phyloP scores from a whole-genome alignment of 805 yeast species.

The Starmerella floris region DNA sequence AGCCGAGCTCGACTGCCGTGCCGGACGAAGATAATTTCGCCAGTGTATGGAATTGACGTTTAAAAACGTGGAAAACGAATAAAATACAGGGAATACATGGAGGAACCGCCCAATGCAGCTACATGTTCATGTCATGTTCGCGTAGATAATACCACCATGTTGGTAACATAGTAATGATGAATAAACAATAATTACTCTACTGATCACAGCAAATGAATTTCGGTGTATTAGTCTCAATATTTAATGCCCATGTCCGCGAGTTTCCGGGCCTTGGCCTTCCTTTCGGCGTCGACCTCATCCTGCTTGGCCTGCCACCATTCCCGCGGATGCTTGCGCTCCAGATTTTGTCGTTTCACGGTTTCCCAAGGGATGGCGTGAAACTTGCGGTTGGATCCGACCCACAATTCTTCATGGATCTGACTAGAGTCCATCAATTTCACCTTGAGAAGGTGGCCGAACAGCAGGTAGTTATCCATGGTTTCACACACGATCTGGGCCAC shows the following conservation, averaged over 20 bases:
- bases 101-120: too few relatives aligned
- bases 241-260: slow-evolving; percentile 49
- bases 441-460: slow-evolving; percentile 76
- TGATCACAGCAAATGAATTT: too few relatives aligned
- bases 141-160: too few relatives aligned
- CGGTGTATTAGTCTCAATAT: slow-evolving; percentile 22
- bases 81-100: too few relatives aligned
- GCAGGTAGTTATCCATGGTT: slow-evolving; percentile 86
- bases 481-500: slow-evolving; percentile 86
- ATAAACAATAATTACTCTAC: too few relatives aligned
- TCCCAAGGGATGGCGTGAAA: slow-evolving; percentile 50
- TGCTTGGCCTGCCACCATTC: slow-evolving; percentile 45
- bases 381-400: slow-evolving; percentile 42
- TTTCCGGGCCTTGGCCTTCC: slow-evolving; percentile 35
- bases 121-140: too few relatives aligned
- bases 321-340: slow-evolving; percentile 45
- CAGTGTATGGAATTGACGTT: slow-evolving; percentile 16
- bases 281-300: slow-evolving; percentile 33
- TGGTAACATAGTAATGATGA: too few relatives aligned
- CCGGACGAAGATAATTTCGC: slow-evolving; percentile 18
- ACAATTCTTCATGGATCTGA: slow-evolving; percentile 37
- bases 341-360: slow-evolving; percentile 38
- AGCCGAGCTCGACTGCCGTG: too few relatives aligned
- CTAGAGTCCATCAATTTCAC: slow-evolving; percentile 41
- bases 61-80: too few relatives aligned